phyloP scores from a whole-genome alignment of 768 basidiomycete genomes.

The Mycena vulgaris region DNA sequence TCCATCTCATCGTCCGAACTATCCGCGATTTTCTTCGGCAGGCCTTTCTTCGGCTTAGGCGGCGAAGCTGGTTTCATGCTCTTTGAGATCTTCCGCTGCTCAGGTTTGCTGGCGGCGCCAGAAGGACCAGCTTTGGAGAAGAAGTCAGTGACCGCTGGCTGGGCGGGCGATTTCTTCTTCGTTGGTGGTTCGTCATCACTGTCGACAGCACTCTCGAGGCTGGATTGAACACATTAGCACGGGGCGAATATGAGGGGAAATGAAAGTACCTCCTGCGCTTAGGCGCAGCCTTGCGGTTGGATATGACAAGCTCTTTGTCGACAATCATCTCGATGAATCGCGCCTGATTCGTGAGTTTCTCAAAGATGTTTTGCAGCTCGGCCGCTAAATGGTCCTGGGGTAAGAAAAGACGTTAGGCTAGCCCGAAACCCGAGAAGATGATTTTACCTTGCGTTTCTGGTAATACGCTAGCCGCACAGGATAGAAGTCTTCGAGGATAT shows the following conservation, averaged over 20 bases:
- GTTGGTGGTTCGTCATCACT: slow-evolving; percentile 63
- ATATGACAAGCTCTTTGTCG: slow-evolving; percentile 84
- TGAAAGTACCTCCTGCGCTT: slow-evolving; percentile 80
- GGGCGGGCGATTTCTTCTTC: slow-evolving; percentile 61
- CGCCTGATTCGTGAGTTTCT: slow-evolving; percentile 93
- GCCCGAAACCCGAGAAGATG: background rate
- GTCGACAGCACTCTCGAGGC: slow-evolving; percentile 50
- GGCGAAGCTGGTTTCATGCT: slow-evolving; percentile 73
- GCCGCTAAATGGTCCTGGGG: slow-evolving; percentile 86
- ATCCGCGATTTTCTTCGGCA: slow-evolving; percentile 55
- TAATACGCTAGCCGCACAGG: slow-evolving; percentile 91
- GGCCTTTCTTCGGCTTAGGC: slow-evolving; percentile 66
- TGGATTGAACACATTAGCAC: background rate
- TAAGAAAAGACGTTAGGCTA: slow-evolving; percentile 26
- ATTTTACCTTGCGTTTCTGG: slow-evolving; percentile 93
- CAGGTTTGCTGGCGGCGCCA: slow-evolving; percentile 56
- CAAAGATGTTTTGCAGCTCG: slow-evolving; percentile 85
- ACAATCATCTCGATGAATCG: slow-evolving; percentile 98
- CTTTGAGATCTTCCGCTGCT: slow-evolving; percentile 67
- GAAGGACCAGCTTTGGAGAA: slow-evolving; percentile 62
- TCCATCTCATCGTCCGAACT: slow-evolving; percentile 64
- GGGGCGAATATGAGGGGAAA: background rate
- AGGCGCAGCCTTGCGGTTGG: slow-evolving; percentile 77
- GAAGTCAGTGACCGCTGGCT: slow-evolving; percentile 70
- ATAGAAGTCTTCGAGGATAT: slow-evolving; percentile 95